Base-by-base conservation (phyloP, 2,329 filamentous ascomycete species). In the Fusarium chaquense region DNA sequence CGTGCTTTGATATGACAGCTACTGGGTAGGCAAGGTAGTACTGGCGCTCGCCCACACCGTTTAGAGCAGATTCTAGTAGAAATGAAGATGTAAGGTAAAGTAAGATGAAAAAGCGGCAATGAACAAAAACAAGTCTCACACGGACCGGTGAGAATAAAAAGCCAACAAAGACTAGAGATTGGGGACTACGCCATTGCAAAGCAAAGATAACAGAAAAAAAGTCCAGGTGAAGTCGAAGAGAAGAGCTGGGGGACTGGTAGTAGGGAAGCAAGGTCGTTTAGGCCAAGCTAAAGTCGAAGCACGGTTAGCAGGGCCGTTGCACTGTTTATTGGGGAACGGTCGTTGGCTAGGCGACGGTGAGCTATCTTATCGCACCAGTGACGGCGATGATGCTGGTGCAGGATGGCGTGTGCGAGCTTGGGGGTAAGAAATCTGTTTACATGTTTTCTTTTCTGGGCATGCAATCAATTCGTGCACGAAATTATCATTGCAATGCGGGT, bases 271-370 rank as follows among this genome's bases (percentile, higher is more conserved):
- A 63, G 64, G 54, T 71, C 54, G 62, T 51, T 50, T 62, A 50
- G 62, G 33, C 58, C 53, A 56, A 61, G 55, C 41, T 61, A 55
- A 56, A 65, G 61, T 51, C 65, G 53, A 65, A 51, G 58, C 57
- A 67, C 58, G 58, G 53, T 63, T 55, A 55, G 52, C 52, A 35
- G 57, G 58, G 71, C 72, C 65, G 72, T 74, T 75, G 70, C 65
- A 69, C 73, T 76, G 73, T 76, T 76, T 76, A 76, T 70, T 53
- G 46, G 50, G 57, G 59, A 60, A 57, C 55, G 54, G 57, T 5
- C 22, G 75, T 76, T 76, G 73, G 67, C 70, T 66, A 50, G 75
- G 70, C 47, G 51, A 76, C 66, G 50, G 46, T 36, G 46, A 50
- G 40, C 16, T 50, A 72, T 71, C 65, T 74, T 74, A 73, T 75